Conservation (phyloP, 164 flowering plant genomes). For the Chimonanthus praecox region DNA sequence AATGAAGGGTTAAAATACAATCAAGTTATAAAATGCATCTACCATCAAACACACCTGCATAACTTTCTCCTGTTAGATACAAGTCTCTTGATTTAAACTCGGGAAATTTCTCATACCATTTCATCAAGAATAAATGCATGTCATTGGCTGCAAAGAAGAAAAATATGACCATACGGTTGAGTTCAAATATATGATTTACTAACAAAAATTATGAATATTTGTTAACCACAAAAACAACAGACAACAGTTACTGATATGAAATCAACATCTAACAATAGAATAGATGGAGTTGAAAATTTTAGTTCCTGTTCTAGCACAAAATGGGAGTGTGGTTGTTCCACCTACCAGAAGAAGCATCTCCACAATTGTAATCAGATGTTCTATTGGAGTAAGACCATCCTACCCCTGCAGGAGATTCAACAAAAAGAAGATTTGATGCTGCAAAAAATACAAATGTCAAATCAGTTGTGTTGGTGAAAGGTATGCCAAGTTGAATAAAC, state of each 20-base stretch:
- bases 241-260: not conserved
- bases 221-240: not conserved
- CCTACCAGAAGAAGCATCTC: constrained; percentile 79
- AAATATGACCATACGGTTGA: constrained; percentile 5
- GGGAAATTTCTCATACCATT: constrained; percentile 84
- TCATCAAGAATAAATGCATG: constrained; percentile 57
- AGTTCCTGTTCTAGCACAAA: not conserved
- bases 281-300: not conserved
- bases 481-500: not conserved
- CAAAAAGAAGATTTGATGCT: constrained; percentile 90
- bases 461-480: not conserved
- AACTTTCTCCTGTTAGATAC: constrained; percentile 94
- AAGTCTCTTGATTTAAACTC: constrained; percentile 52
- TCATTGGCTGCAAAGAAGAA: constrained; percentile 61
- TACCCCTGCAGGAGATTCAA: constrained; percentile 98
- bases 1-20: no score
- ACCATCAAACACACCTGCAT: constrained; percentile 61
- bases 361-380: constrained; percentile 60
- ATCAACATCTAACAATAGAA: not conserved
- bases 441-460: constrained; percentile 10
- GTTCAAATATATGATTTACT: not conserved
- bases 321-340: not conserved
- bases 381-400: constrained; percentile 99
- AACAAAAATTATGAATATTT: no score
- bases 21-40: not conserved